Conservation (phyloP, 805 yeast species). For the Maudiozyma serrabonitensis region DNA sequence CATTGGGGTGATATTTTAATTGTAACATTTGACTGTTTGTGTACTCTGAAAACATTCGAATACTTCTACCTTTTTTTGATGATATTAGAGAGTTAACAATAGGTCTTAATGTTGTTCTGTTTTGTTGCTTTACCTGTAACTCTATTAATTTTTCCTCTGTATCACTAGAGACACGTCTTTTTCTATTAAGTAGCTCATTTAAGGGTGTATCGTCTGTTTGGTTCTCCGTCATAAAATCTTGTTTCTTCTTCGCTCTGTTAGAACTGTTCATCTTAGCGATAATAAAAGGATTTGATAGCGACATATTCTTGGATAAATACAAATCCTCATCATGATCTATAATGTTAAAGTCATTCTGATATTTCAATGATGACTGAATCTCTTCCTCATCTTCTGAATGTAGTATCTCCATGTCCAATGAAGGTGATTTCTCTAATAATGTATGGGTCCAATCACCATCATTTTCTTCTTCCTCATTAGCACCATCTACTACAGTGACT, state of each 20-base stretch:
- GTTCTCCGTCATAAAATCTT: not conserved
- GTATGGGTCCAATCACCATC: constrained; percentile 11
- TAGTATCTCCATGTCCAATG: not conserved
- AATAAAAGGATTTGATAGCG: constrained; percentile 19
- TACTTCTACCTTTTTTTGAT: not conserved
- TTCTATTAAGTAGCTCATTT: not conserved
- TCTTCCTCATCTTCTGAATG: not conserved
- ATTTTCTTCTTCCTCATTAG: not conserved
- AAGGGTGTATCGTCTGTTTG: not conserved
- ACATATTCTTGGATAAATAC: constrained; percentile 9
- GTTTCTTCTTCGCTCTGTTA: not conserved
- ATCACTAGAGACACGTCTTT: not conserved
- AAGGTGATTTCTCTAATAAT: constrained; percentile 2
- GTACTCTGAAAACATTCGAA: constrained; percentile 8
- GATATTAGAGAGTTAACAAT: no score
- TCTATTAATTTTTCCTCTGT: not conserved
- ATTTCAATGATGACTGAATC: not conserved
- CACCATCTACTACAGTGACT: no score
- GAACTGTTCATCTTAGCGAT: constrained; percentile 8
- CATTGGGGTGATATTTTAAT: not conserved
- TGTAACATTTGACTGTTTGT: constrained; percentile 8
- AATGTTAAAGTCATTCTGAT: constrained; percentile 4
- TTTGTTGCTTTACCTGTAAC: not conserved
- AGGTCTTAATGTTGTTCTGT: no score
- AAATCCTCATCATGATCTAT: constrained; percentile 12